phyloP scores from a whole-genome alignment of 305 asterid genomes.

The Fraxinus baroniana region DNA sequence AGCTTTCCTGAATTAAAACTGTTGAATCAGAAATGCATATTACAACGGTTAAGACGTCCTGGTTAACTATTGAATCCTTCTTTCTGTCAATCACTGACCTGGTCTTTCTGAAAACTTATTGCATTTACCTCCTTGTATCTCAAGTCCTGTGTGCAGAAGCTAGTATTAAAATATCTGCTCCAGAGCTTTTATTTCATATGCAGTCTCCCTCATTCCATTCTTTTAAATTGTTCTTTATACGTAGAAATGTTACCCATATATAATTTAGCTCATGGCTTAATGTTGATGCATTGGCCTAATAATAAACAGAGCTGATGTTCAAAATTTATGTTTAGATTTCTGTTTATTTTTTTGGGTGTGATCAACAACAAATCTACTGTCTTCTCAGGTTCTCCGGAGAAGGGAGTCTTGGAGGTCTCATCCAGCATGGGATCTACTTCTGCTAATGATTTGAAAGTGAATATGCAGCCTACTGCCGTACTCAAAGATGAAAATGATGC shows the following conservation, averaged over 20 bases:
- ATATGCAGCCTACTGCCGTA: conserved; percentile 20
- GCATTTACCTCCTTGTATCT: background rate
- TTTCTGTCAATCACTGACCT: background rate
- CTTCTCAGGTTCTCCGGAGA: conserved; percentile 27
- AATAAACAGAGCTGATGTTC: background rate
- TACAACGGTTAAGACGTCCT: background rate
- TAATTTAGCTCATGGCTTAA: background rate
- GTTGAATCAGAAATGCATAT: background rate
- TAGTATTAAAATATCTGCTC: background rate
- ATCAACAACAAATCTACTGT: conserved; percentile 1
- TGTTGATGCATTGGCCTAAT: background rate
- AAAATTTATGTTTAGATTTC: background rate
- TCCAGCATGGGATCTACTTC: conserved; percentile 14
- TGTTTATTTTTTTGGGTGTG: background rate
- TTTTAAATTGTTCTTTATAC: background rate
- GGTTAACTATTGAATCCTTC: background rate
- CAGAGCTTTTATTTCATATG: background rate
- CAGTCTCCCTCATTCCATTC: background rate
- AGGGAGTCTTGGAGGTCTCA: conserved; percentile 22
- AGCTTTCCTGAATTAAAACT: background rate
- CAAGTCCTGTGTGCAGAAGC: background rate
- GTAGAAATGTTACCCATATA: background rate
- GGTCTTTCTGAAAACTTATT: background rate
- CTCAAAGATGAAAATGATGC: conserved; percentile 24
- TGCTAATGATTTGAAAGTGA: conserved; percentile 21